A percentile compares a stretch with the other conserved stretches of the same genome.
phyloP scores from a whole-genome alignment of 148 eudicot genomes.

The Rhododendron molle region DNA sequence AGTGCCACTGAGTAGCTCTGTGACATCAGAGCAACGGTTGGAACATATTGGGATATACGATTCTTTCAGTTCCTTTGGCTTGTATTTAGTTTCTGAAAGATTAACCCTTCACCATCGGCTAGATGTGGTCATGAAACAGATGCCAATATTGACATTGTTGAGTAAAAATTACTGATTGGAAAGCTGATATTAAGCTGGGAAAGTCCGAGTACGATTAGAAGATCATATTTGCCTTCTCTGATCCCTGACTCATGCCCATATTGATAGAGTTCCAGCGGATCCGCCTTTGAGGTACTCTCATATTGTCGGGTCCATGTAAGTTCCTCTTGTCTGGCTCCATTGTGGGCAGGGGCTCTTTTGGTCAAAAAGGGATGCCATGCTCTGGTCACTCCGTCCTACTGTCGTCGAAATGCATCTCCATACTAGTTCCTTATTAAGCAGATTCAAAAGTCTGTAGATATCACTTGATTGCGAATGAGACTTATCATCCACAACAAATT shows the following conservation, averaged over 20 bases:
- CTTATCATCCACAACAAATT: constrained; percentile 23
- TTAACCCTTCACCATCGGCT: neutral
- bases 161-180: neutral
- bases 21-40: neutral
- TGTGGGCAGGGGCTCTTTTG: neutral
- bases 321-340: neutral
- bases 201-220: neutral
- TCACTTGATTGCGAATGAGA: constrained; percentile 16
- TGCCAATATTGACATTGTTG: neutral
- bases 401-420: neutral
- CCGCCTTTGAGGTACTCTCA: neutral
- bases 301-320: neutral
- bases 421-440: constrained; percentile 12
- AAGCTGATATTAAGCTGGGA: neutral
- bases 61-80: neutral
- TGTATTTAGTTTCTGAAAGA: neutral
- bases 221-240: neutral
- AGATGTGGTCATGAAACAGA: neutral
- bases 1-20: neutral
- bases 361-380: neutral
- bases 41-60: neutral
- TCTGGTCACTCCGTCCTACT: neutral
- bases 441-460: constrained; percentile 13
- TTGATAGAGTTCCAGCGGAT: neutral
- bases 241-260: neutral